A percentile compares a stretch with the other conserved stretches of the same genome.
Conservation (phyloP, 2,329 filamentous ascomycete genomes). For the Bipolaris sorokiniana region DNA sequence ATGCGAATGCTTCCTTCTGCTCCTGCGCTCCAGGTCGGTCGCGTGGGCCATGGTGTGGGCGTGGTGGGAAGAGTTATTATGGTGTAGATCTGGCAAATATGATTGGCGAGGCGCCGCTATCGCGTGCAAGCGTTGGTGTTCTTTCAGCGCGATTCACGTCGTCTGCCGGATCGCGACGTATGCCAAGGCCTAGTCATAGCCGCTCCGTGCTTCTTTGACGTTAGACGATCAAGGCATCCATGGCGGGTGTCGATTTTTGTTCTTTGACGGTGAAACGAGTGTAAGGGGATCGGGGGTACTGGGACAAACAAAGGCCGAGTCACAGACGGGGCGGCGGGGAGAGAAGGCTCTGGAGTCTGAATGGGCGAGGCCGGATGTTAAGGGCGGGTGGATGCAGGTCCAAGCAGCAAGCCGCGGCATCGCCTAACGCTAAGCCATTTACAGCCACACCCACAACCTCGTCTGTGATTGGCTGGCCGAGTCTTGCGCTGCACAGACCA, state of each 20-base stretch:
- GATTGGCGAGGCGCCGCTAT: constrained; percentile 8
- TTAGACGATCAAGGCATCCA: constrained; percentile 17
- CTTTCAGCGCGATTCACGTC: constrained; percentile 26
- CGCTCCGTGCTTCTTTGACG: constrained; percentile 13
- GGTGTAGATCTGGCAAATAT: constrained; percentile 3
- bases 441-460: constrained; percentile 7
- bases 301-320: constrained; percentile 16
- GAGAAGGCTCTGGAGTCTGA: constrained; percentile 14
- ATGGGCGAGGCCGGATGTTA: constrained; percentile 22
- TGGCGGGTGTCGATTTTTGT: constrained; percentile 9
- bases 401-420: constrained; percentile 19
- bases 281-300: constrained; percentile 7
- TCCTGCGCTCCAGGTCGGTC: constrained; percentile 26
- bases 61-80: background rate
- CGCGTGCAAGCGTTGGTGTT: constrained; percentile 10
- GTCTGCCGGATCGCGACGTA: constrained; percentile 21
- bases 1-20: constrained; percentile 28
- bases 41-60: constrained; percentile 24
- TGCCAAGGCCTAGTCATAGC: constrained; percentile 26
- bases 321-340: constrained; percentile 7
- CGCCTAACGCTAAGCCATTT: constrained; percentile 18
- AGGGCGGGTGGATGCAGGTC: constrained; percentile 19
- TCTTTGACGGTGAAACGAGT: constrained; percentile 5
- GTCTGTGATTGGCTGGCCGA: constrained; percentile 16
- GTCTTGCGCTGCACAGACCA: constrained; percentile 14